Conservation (phyloP, 208 protist genomes). For the Vickermania ingenoplastis region DNA sequence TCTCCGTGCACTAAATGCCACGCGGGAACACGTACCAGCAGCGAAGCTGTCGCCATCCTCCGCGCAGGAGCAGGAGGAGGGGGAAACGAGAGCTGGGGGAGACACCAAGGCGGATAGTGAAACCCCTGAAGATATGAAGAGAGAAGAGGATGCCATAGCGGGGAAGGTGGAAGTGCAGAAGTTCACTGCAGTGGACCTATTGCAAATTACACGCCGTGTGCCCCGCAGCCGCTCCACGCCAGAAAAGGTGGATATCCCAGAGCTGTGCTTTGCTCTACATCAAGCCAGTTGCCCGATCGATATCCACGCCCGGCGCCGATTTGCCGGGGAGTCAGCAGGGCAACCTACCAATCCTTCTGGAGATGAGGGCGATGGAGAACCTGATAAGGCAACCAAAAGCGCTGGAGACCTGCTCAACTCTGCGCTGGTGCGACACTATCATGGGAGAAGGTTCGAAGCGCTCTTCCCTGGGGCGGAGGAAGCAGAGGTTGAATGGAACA, state of each 20-base stretch:
- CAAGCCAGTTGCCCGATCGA: conserved; percentile 45
- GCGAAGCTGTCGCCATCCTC: too few relatives aligned
- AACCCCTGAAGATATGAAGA: neutral
- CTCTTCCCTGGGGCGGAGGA: conserved; percentile 24
- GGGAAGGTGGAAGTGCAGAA: neutral
- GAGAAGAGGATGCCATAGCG: neutral
- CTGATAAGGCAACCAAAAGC: too few relatives aligned
- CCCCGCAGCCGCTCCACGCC: conserved; percentile 71
- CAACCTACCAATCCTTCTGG: neutral
- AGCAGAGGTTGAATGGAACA: conserved; percentile 43
- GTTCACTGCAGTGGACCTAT: conserved; percentile 31
- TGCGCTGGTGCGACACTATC: conserved; percentile 68
- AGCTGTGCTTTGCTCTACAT: conserved; percentile 80
- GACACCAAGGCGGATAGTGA: neutral
- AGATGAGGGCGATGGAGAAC: neutral
- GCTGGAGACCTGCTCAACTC: neutral
- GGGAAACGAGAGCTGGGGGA: neutral
- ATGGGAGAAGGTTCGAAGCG: conserved; percentile 43
- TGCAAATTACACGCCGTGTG: conserved; percentile 55
- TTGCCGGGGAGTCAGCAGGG: conserved; percentile 18
- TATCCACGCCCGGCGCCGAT: conserved; percentile 60
- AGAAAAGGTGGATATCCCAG: conserved; percentile 47
- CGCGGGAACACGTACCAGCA: conserved; percentile 27
- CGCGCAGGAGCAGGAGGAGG: neutral
- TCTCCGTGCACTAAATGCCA: conserved; percentile 32